These are phyloP conservation scores for Ganoderma lingzhi DNA, from an alignment of 1,284 basidiomycete species.

Conservation along the genomic window DNA sequence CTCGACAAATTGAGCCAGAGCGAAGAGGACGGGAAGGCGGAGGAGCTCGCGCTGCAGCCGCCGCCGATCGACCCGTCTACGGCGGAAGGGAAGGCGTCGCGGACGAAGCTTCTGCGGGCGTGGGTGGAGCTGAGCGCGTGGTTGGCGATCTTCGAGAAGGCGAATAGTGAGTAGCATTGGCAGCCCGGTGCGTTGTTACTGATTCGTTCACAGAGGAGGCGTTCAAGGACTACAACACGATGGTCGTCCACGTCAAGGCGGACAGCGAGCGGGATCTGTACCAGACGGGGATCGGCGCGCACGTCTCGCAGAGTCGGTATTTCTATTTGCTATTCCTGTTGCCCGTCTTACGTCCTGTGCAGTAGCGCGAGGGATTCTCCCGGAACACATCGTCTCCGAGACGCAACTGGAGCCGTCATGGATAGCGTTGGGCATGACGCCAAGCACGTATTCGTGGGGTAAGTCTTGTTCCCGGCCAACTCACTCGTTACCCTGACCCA, in stretches of 20 bases:
- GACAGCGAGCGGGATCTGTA: conserved; percentile 72
- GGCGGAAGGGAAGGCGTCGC: conserved; percentile 55
- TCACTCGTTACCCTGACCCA: conserved; percentile 6
- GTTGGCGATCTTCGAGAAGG: conserved; percentile 62
- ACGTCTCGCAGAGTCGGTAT: conserved; percentile 74
- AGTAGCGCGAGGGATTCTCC: conserved; percentile 63
- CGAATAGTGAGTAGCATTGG: conserved; percentile 31
- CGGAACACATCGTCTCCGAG: conserved; percentile 47
- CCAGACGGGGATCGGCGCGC: conserved; percentile 75
- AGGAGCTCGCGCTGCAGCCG: conserved; percentile 56
- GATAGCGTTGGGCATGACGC: conserved; percentile 66
- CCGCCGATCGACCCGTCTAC: conserved; percentile 59
- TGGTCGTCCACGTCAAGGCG: conserved; percentile 51
- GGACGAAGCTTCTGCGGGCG: conserved; percentile 70
- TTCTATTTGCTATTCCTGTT: conserved; percentile 33
- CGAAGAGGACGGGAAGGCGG: conserved; percentile 7
- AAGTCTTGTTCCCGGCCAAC: conserved; percentile 24
- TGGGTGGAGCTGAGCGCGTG: conserved; percentile 81
- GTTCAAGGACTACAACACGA: conserved; percentile 31
- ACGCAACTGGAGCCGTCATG: conserved; percentile 51
- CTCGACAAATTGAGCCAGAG: conserved; percentile 37
- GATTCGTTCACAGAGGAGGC: conserved; percentile 29
- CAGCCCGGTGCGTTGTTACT: conserved; percentile 4
- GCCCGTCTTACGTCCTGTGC: conserved; percentile 31
- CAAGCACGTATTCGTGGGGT: conserved; percentile 71